These are phyloP conservation scores for Monosporascus sp. DNA, from an alignment of 2,329 filamentous ascomycete genomes.

Conservation along the genomic window DNA sequence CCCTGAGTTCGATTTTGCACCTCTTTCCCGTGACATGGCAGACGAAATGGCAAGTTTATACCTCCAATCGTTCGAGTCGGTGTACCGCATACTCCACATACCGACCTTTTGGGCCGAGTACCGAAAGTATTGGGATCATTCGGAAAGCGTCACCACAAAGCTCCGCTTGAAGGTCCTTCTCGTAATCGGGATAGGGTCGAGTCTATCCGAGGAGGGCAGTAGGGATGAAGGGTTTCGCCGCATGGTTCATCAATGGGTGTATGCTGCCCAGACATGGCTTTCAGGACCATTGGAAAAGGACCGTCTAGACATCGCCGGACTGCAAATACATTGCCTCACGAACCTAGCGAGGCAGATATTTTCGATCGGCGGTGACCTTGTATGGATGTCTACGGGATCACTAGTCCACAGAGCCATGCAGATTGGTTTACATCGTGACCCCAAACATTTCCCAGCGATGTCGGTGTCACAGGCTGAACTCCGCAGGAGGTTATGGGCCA, in stretches of 20 bases:
- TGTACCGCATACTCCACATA: constrained; percentile 47
- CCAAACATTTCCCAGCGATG: constrained; percentile 31
- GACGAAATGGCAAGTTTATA: constrained; percentile 42
- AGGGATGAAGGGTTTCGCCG: constrained; percentile 19
- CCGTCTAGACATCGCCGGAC: constrained; percentile 26
- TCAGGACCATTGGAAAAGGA: constrained; percentile 35
- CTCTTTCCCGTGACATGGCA: constrained; percentile 26
- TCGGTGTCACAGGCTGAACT: constrained; percentile 32
- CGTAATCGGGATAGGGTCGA: constrained; percentile 36
- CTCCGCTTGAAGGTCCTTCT: constrained; percentile 34
- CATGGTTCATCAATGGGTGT: constrained; percentile 33
- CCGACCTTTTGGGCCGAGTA: constrained; percentile 50
- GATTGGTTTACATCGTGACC: constrained; percentile 41
- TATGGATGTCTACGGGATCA: constrained; percentile 37
- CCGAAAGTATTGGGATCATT: constrained; percentile 38
- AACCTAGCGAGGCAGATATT: constrained; percentile 37
- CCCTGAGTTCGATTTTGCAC: constrained; percentile 16
- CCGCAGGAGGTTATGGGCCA: constrained; percentile 38
- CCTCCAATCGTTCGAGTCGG: constrained; percentile 44
- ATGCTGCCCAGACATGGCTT: constrained; percentile 37
- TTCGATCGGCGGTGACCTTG: constrained; percentile 34
- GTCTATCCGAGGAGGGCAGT: constrained; percentile 22
- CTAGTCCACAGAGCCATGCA: constrained; percentile 39
- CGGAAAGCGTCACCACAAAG: constrained; percentile 15
- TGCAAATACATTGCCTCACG: constrained; percentile 36